These are phyloP conservation scores for Penicillium polonicum DNA, from an alignment of 2,329 filamentous ascomycete species.

Conservation along the genomic window DNA sequence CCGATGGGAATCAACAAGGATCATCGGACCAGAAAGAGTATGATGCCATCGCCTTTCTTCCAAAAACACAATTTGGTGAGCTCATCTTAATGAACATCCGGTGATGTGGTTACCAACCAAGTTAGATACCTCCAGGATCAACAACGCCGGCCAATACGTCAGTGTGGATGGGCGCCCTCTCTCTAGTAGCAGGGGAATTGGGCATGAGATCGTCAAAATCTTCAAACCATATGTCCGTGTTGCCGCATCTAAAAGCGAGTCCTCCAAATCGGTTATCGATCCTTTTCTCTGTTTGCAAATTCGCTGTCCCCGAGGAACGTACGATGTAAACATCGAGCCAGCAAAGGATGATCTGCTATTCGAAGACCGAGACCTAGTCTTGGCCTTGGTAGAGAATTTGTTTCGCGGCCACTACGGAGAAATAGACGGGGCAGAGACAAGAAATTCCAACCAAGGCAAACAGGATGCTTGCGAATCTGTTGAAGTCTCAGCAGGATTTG, in stretches of 20 bases:
- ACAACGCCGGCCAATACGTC: conserved; percentile 49
- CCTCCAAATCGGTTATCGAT: conserved; percentile 41
- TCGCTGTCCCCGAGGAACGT: conserved; percentile 52
- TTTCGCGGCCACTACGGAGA: conserved; percentile 44
- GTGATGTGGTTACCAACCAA: conserved; percentile 20
- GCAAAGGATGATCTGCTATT: conserved; percentile 64
- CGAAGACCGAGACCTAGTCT: conserved; percentile 46
- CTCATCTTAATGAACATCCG: neutral
- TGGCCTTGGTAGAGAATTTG: conserved; percentile 46
- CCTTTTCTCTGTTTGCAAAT: conserved; percentile 59
- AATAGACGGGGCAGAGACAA: conserved; percentile 6
- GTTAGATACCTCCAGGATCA: conserved; percentile 39
- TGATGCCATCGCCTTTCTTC: conserved; percentile 51
- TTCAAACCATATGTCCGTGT: conserved; percentile 53
- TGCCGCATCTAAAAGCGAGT: conserved; percentile 18
- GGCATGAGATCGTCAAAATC: conserved; percentile 52
- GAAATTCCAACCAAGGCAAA: neutral
- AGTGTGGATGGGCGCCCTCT: conserved; percentile 60
- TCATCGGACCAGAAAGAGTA: conserved; percentile 32
- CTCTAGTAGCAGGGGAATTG: conserved; percentile 49
- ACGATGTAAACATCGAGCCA: conserved; percentile 64
- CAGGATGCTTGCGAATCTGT: neutral
- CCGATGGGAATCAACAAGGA: neutral
- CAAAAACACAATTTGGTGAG: conserved; percentile 44
- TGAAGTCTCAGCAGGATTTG: neutral